These are phyloP conservation scores for Linum trigynum DNA, from an alignment of 345 rosid species.

Conservation along the genomic window DNA sequence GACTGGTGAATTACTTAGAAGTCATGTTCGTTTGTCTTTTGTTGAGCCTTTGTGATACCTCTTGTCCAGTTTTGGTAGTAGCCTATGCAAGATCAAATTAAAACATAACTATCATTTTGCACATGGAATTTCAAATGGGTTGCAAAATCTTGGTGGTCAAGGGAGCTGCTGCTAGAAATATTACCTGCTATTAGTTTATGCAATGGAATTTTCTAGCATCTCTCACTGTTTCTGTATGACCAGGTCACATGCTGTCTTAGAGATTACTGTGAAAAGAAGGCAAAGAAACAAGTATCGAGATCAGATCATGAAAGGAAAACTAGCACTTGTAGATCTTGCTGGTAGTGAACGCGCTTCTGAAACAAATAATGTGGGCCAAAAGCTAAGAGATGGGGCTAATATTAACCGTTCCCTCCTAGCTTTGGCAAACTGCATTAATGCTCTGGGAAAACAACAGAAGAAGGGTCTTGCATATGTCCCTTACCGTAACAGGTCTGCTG, in stretches of 20 bases:
- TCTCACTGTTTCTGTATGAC: conserved; percentile 4
- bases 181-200: neutral
- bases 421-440: conserved; percentile 89
- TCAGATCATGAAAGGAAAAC: conserved; percentile 79
- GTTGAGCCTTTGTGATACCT: no score
- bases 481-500: conserved; percentile 77
- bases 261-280: conserved; percentile 74
- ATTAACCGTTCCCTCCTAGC: conserved; percentile 91
- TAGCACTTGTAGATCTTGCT: conserved; percentile 98
- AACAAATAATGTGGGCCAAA: conserved; percentile 82
- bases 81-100: no score
- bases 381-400: conserved; percentile 93
- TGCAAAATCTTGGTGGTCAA: neutral
- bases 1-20: neutral
- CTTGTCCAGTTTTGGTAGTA: no score
- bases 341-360: conserved; percentile 98
- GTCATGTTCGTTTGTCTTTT: no score
- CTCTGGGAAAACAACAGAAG: conserved; percentile 89
- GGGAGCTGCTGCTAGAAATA: neutral
- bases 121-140: neutral
- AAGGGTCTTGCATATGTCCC: conserved; percentile 98
- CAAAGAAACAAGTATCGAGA: conserved; percentile 59
- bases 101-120: neutral
- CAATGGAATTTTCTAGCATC: neutral
- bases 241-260: conserved; percentile 93